Evolutionary conservation across 805 yeast species (phyloP), one percentile per base, ranked within the genome.

Genomic region (Candida easanensis): DNA sequence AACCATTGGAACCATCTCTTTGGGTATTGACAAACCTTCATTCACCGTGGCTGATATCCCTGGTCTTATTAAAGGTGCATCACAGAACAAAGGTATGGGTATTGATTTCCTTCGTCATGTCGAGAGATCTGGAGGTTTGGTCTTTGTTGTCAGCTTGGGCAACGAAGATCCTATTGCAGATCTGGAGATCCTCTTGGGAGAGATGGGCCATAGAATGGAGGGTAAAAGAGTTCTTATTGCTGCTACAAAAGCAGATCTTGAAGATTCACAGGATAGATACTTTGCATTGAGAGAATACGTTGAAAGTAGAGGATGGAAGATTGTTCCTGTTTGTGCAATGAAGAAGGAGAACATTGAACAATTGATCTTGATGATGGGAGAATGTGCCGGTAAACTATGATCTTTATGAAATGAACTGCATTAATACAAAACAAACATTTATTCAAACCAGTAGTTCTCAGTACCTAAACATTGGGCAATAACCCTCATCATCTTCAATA

Each of bases 21-120:
- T 80, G 17, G 76, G 83, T 1, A 74, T 83, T 2, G 86, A 81
- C 51, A 73, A 74, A 45, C 78, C 77, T 4, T 63, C 69, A 3
- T 90, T 91, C 61, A 87, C 97, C 0, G 97, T 93, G 1, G 98
- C 98, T 1, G 99, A 93, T 67, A 93, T 93, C 45, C 99, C 99
- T 0, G 99, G 99, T 6, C 84, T 93, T 35, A 85, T 93, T 46
- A 75, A 81, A 61, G 97, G 96, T 6, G 98, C 99, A 0, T 75
- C 80, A 7, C 68, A 79, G 37, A 86, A 90, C 58, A 82, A 76
- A 60, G 99, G 99, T 2, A 82, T 93, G 86, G 99, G 99, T 0
- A 70, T 88, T 38, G 97, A 89, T 49, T 93, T 93, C 62, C 66
- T 93, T 50, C 74, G 97, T 42, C 99, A 93, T 61, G 80, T 93